Conservation (phyloP, 192 early-diverging fungal species). For the Coemansia sp. region DNA sequence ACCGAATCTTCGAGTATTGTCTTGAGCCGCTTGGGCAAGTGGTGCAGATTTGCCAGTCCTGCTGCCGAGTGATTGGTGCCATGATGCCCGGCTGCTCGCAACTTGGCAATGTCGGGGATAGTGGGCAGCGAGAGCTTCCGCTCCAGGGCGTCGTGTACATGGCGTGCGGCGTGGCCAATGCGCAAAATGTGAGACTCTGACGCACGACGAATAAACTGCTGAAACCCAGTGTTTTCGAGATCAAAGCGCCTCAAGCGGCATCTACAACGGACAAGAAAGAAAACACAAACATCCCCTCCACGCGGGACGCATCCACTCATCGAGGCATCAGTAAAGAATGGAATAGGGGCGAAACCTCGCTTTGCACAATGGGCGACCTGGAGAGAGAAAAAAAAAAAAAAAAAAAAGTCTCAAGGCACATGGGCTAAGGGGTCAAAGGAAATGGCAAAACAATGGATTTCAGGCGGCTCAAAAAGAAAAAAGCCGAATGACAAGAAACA, state of each 20-base stretch:
- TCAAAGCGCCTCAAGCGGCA: conserved; percentile 51
- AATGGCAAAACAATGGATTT: not conserved
- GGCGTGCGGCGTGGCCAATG: conserved; percentile 19
- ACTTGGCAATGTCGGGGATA: conserved; percentile 41
- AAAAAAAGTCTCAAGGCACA: not conserved
- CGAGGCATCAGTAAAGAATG: not conserved
- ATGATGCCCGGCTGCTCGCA: conserved; percentile 20
- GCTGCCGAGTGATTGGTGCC: conserved; percentile 2
- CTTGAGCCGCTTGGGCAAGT: conserved; percentile 43
- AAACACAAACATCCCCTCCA: conserved; percentile 1
- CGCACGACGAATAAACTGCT: conserved; percentile 45
- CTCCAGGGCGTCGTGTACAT: conserved; percentile 40
- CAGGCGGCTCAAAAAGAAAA: not conserved
- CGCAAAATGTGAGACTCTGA: conserved; percentile 51
- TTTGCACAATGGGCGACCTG: not conserved
- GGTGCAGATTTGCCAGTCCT: conserved; percentile 18
- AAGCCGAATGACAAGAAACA: not conserved
- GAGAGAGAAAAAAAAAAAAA: too few relatives aligned
- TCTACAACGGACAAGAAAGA: conserved; percentile 21
- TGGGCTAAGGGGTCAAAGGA: not conserved
- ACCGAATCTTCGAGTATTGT: conserved; percentile 51
- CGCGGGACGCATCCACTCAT: not conserved
- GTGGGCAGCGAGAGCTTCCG: conserved; percentile 52
- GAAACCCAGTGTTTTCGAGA: conserved; percentile 30
- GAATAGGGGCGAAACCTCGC: not conserved